Evolutionary conservation across 148 eudicot genomes (phyloP).

Genomic region (Rhododendron ferrugineum): DNA sequence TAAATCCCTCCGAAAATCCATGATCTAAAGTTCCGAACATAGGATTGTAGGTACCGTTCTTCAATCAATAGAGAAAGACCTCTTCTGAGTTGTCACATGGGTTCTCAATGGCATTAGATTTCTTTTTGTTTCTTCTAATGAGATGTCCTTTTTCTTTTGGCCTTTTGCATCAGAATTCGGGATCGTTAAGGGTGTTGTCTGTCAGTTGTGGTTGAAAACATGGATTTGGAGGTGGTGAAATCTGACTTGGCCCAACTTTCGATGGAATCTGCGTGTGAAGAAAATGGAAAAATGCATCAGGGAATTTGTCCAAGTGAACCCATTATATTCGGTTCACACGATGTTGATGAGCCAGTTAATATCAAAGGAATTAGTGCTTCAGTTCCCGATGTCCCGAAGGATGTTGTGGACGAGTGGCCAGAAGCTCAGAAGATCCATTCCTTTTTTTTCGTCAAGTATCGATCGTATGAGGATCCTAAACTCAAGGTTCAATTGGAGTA

Average conservation of each 20-base stretch:
- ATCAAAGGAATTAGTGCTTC: constrained; percentile 36
- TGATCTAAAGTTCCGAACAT: background rate
- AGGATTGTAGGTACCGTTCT: background rate
- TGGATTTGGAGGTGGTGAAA: constrained; percentile 34
- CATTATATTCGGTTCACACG: constrained; percentile 66
- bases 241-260: constrained; percentile 42
- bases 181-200: background rate
- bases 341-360: constrained; percentile 34
- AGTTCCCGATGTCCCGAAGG: constrained; percentile 47
- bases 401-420: constrained; percentile 89
- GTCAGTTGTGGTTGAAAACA: constrained; percentile 1
- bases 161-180: background rate
- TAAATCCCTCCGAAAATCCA: background rate
- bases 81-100: background rate
- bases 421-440: constrained; percentile 45
- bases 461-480: constrained; percentile 61
- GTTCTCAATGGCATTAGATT: background rate
- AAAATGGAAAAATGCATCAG: constrained; percentile 30
- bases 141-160: background rate
- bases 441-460: constrained; percentile 56
- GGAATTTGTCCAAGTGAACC: constrained; percentile 25
- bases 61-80: background rate
- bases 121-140: background rate
- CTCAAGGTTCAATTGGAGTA: constrained; percentile 50
- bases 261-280: constrained; percentile 29